Base-by-base conservation (phyloP, 2,329 filamentous ascomycete species). In the Neonectria magnoliae region DNA sequence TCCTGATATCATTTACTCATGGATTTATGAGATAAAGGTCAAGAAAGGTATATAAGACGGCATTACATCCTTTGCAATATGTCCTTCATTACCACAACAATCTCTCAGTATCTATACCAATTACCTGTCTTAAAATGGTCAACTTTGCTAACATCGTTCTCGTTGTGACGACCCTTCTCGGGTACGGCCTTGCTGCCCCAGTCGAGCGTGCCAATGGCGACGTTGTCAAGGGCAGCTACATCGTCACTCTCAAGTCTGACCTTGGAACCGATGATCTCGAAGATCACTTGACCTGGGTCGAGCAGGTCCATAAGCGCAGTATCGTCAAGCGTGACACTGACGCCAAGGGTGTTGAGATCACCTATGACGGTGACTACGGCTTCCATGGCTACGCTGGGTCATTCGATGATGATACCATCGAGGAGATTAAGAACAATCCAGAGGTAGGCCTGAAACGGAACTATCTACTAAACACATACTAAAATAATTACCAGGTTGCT, bases 181-280 rank as follows among this genome's bases (percentile, higher is more conserved):
- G 74, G 20, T 48, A 67, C 47, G 62, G 52, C 33, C 48, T 67
- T 25, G 69, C 69, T 11, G 70, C 71, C 44, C 74, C 76, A 29
- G 55, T 71, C 36, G 62, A 70, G 54, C 64, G 61, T 27, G 66
- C 63, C 55, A 55, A 66, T 10, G 65, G 60, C 42, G 33, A 70
- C 33, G 60, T 79, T 57, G 68, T 81, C 50, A 71, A 79, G 52
- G 78, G 76, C 69, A 83, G 82, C 59, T 91, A 88, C 78, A 89
- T 90, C 69, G 83, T 90, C 41, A 87, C 90, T 53, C 88, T 89
- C 77, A 87, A 89, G 77, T 79, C 79, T 67, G 82, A 81, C 57
- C 80, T 81, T 68, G 77, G 77, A 54, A 75, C 81, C 18, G 78
- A 79, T 4, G 80, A 78, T 36, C 80, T 89, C 68, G 76, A 80